Percentiles rank a stretch among this genome's conserved stretches.
Conservation (phyloP, 116 monocot species). For the Iris pallida region DNA sequence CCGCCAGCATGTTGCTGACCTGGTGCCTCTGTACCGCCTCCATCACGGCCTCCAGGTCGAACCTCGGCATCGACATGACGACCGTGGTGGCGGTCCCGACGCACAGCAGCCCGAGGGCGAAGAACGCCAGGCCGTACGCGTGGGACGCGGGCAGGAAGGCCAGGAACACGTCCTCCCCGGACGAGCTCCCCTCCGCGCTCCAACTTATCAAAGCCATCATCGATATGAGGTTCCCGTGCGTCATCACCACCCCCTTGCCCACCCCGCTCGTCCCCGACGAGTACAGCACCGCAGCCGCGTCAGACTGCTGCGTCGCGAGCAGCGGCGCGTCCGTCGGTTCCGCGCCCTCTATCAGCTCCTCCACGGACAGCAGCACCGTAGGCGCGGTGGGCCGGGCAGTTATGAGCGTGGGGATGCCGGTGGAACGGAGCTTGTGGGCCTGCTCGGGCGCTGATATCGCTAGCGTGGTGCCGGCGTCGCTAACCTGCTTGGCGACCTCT, state of each 20-base stretch:
- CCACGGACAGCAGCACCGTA: neutral
- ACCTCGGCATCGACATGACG: neutral
- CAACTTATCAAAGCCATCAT: neutral
- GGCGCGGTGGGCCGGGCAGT: neutral
- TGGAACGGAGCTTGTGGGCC: slow-evolving; percentile 2
- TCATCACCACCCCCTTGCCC: slow-evolving; percentile 1
- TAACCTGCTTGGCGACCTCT: neutral
- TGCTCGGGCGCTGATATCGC: slow-evolving; percentile 7
- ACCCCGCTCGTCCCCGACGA: neutral
- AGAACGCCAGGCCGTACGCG: neutral
- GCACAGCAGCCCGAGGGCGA: slow-evolving; percentile 2
- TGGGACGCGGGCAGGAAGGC: neutral
- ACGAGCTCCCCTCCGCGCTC: neutral
- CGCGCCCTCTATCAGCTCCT: slow-evolving; percentile 10
- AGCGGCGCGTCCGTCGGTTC: neutral
- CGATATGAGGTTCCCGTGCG: slow-evolving; percentile 2
- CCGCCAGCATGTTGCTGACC: slow-evolving; percentile 5
- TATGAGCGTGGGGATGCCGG: neutral
- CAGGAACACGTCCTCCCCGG: neutral
- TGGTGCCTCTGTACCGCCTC: neutral
- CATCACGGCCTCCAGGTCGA: neutral
- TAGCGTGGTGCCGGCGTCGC: neutral
- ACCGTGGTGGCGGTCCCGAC: neutral
- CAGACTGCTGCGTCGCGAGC: neutral
- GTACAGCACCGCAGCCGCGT: neutral